These are phyloP conservation scores for Beta lomatogona DNA, from an alignment of 179 eudicot species.

Conservation along the genomic window DNA sequence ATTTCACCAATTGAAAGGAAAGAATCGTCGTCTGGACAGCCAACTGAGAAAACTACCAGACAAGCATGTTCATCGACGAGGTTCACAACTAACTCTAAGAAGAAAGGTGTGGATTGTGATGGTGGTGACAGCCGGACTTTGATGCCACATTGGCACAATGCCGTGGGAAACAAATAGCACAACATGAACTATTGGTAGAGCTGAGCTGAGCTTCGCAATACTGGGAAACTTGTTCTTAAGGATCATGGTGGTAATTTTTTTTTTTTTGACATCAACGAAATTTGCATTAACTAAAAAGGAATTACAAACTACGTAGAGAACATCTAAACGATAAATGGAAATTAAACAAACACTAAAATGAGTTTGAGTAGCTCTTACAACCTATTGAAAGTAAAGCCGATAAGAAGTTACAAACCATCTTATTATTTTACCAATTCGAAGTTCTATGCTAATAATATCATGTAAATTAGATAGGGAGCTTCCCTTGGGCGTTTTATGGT, in stretches of 20 bases:
- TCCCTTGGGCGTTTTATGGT: no score
- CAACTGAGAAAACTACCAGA: conserved; percentile 36
- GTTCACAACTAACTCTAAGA: conserved; percentile 41
- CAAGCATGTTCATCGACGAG: conserved; percentile 49
- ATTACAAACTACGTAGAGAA: no score
- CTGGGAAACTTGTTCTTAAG: conserved; percentile 58
- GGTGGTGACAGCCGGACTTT: conserved; percentile 32
- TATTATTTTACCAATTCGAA: no score
- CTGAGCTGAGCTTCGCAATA: conserved; percentile 45
- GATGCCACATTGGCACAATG: conserved; percentile 36
- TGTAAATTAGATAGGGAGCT: no score
- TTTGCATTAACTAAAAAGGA: no score
- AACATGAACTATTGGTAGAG: conserved; percentile 28
- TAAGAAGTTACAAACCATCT: no score
- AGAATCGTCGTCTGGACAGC: conserved; percentile 58
- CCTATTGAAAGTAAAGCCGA: no score
- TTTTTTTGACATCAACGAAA: no score
- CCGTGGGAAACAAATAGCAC: conserved; percentile 55
- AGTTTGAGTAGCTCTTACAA: no score
- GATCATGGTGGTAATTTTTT: conserved; percentile 30
- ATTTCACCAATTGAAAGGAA: conserved; percentile 42
- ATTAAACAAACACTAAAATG: no score
- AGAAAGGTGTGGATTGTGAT: conserved; percentile 27
- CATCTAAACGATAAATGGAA: no score
- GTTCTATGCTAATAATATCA: no score